Base-by-base conservation (phyloP, 78 protist species). In the Cavenderia fasciculata region DNA sequence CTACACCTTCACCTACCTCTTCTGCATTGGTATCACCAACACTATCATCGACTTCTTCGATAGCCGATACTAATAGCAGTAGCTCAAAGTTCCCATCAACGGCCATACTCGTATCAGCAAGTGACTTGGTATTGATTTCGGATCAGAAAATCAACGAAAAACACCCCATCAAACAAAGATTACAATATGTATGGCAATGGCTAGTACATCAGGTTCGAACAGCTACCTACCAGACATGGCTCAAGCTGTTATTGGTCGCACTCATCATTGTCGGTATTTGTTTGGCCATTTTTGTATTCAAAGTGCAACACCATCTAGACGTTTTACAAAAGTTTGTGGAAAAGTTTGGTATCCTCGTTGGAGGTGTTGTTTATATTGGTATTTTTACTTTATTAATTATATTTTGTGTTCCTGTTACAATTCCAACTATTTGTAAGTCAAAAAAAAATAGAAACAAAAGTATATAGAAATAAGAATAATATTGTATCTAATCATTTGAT, bases 381-480 rank as follows among this genome's bases (percentile, higher is more conserved):
- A 54, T 51, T 14, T 78, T 78, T 52, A 51, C 51, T 43, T 25
- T 51, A 2, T 36, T 78, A 62, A 63, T 78, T 63, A 21, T 78
- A 78, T 78, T 63, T 40, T 78, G 62, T 52, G 59, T 78, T 29
- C 87, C 87, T 25, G 87, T 78, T 33, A 78, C 87, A 8, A 65
- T 78, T n/a, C 87, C 87, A 38, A 78, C 87, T 16, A 68, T 78
- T 16, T 23, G 90, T 82, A 82, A n/a, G n/a, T n/a, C n/a, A n/a
- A n/a, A n/a, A n/a, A n/a, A n/a, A n/a, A n/a, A n/a, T n/a, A n/a
- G n/a, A n/a, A n/a, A n/a, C n/a, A n/a, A n/a, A n/a, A n/a, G n/a
- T n/a, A n/a, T n/a, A n/a, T n/a, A n/a, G n/a, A n/a, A n/a, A n/a
- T n/a, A n/a, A n/a, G n/a, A n/a, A n/a, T n/a, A n/a, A n/a, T n/a